Percentiles rank a stretch among this genome's conserved stretches.
These are phyloP conservation scores for Termitomyces sp. DNA, from an alignment of 1,284 basidiomycete genomes.

Conservation along the genomic window DNA sequence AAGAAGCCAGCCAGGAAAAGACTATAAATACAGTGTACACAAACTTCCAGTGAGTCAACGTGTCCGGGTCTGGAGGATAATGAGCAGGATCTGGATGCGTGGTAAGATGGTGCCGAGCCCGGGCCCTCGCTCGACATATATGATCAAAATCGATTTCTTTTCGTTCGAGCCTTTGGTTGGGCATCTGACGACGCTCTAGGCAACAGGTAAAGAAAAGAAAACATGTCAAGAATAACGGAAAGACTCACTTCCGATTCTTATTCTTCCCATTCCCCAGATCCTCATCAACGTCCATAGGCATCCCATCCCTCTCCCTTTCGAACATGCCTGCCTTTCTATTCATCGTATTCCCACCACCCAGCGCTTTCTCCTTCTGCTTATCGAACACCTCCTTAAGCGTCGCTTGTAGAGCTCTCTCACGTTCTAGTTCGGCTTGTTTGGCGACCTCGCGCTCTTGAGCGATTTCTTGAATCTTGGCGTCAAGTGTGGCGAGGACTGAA, in stretches of 20 bases:
- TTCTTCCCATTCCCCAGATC: conserved; percentile 23
- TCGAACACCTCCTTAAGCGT: conserved; percentile 52
- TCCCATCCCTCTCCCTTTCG: conserved; percentile 23
- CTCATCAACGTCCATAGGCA: conserved; percentile 47
- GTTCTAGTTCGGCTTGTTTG: conserved; percentile 34
- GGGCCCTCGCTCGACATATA: not conserved
- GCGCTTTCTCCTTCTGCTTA: conserved; percentile 42
- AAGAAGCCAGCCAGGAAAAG: not conserved
- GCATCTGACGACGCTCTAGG: conserved; percentile 22
- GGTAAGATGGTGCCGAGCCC: not conserved
- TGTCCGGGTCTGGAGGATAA: not conserved
- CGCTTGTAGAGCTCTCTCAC: conserved; percentile 42
- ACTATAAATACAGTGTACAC: not conserved
- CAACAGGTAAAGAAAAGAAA: not conserved
- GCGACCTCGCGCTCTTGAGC: conserved; percentile 33
- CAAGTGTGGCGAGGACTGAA: conserved; percentile 41
- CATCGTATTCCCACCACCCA: conserved; percentile 23
- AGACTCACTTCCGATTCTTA: conserved; percentile 27
- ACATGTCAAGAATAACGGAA: not conserved
- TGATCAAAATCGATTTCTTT: conserved; percentile 21
- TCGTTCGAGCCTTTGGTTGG: conserved; percentile 19
- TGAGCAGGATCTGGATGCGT: not conserved
- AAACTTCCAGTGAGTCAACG: not conserved
- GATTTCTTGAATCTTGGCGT: conserved; percentile 47
- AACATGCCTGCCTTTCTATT: conserved; percentile 18